These are phyloP conservation scores for Tricholoma flavovirens DNA, from an alignment of 768 basidiomycete species.

Conservation along the genomic window DNA sequence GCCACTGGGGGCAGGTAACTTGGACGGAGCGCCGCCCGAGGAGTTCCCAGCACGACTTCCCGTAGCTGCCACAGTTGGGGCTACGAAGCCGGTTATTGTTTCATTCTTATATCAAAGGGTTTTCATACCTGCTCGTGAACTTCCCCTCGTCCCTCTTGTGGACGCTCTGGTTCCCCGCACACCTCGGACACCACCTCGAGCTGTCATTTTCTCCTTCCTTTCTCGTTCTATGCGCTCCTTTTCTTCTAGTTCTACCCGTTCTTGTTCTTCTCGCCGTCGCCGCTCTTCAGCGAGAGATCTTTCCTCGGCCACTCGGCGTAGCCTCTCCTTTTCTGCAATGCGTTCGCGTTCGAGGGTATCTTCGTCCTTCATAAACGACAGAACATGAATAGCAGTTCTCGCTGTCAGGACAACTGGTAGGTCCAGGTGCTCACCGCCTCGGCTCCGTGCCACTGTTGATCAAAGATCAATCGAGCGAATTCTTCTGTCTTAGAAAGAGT, in stretches of 20 bases:
- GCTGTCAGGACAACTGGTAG: background rate
- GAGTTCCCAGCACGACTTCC: conserved; percentile 5
- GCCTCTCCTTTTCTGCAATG: conserved; percentile 35
- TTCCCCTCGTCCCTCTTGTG: conserved; percentile 43
- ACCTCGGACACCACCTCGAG: conserved; percentile 59
- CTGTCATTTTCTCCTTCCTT: conserved; percentile 30
- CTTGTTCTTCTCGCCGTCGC: conserved; percentile 44
- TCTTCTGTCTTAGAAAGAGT: conserved; percentile 69
- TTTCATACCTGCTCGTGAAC: conserved; percentile 30
- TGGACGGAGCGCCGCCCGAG: conserved; percentile 5
- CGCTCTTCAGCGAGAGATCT: conserved; percentile 38
- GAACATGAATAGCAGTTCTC: background rate
- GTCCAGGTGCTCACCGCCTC: conserved; percentile 47
- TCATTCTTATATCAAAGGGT: background rate
- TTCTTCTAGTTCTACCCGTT: conserved; percentile 34
- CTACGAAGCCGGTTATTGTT: background rate
- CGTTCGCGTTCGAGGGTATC: conserved; percentile 43
- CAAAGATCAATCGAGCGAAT: conserved; percentile 62
- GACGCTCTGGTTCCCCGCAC: conserved; percentile 69
- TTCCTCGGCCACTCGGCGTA: conserved; percentile 42
- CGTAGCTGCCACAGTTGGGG: background rate
- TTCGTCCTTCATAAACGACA: conserved; percentile 48
- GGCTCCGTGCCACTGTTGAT: conserved; percentile 72
- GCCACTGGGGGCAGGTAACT: conserved; percentile 11
- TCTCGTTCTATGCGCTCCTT: conserved; percentile 40